Evolutionary conservation across 2,329 filamentous ascomycete species (phyloP), one percentile per base, ranked within the genome.

Genomic region (Thelonectria olida): DNA sequence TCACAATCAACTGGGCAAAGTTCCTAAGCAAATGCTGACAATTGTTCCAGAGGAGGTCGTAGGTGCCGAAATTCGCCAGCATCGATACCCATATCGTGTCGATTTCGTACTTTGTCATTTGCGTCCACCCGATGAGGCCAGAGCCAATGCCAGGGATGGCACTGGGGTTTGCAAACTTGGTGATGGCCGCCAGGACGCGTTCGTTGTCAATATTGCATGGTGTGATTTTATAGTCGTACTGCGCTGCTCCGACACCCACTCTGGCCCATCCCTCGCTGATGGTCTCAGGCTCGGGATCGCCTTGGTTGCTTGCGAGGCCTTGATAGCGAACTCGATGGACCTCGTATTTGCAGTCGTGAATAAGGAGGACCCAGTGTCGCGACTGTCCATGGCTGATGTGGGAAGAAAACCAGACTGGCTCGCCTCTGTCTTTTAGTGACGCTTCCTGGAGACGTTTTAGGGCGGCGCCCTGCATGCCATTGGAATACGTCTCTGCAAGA

Each of bases 31-130:
- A 34, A 17, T 36, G 45, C 22, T 53, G 55, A 41, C 42, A 47
- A 15, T 52, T 58, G 49, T 58, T 51, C 48, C 41, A 23, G 41
- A 58, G 6, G 7, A 53, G n/a, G 48, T 52, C 36, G 49, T 53
- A 48, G 17, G n/a, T 17, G 7, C 49, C 48, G n/a, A 52, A 34
- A 15, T 36, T 51, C 28, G 47, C 48, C 31, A 58, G n/a, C 31
- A 28, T 48, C 5, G 49, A 8, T 5, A 39, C 19, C 39, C 27
- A 58, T 8, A 22, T 6, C 2, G 55, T 23, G 10, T 52, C 55
- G 19, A 48, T 48, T 25, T 58, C 48, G 39, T 22, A 27, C 19
- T 47, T 19, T 2, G 41, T 22, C 55, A 52, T 41, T n/a, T 23
- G 48, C 13, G 55, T 58, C 55, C 55, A 58, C 19, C 48, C 48